A percentile compares a stretch with the other conserved stretches of the same genome.
Evolutionary conservation across 1,284 basidiomycete genomes (phyloP).

Genomic region (Leccinum pallidistipes): DNA sequence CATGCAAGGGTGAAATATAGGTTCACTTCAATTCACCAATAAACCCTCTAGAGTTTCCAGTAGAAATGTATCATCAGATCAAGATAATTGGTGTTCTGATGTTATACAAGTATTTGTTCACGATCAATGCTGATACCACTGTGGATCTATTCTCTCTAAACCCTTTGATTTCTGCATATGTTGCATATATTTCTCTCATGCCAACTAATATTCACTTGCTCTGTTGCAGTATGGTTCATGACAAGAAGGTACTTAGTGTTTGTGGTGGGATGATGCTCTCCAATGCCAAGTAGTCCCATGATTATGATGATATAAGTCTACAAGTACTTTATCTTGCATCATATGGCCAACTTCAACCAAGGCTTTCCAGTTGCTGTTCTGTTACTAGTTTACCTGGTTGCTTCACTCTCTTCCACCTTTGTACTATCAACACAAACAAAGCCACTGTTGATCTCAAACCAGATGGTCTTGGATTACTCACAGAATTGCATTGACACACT

Average conservation of each 20-base stretch:
- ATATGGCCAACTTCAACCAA: constrained; percentile 74
- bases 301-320: constrained; percentile 99
- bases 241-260: constrained; percentile 92
- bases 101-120: constrained; percentile 95
- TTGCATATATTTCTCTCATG: constrained; percentile 19
- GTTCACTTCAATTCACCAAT: constrained; percentile 98
- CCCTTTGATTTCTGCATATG: constrained; percentile 87
- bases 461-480: constrained; percentile 90
- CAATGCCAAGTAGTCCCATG: constrained; percentile 87
- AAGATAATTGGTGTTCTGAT: constrained; percentile 99
- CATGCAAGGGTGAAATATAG: constrained; percentile 36
- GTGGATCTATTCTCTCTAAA: constrained; percentile 87
- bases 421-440: constrained; percentile 91
- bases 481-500: constrained; percentile 96
- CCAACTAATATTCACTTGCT: not conserved
- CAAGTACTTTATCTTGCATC: constrained; percentile 96
- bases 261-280: constrained; percentile 92
- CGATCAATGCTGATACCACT: constrained; percentile 96
- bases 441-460: constrained; percentile 85
- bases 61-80: constrained; percentile 99
- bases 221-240: constrained; percentile 73
- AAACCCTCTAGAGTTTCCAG: constrained; percentile 80
- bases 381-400: constrained; percentile 98
- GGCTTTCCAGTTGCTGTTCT: constrained; percentile 94
- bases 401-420: constrained; percentile 93